Evolutionary conservation across 805 yeast genomes (phyloP).

Genomic region (Wickerhamomyces xylosicus): DNA sequence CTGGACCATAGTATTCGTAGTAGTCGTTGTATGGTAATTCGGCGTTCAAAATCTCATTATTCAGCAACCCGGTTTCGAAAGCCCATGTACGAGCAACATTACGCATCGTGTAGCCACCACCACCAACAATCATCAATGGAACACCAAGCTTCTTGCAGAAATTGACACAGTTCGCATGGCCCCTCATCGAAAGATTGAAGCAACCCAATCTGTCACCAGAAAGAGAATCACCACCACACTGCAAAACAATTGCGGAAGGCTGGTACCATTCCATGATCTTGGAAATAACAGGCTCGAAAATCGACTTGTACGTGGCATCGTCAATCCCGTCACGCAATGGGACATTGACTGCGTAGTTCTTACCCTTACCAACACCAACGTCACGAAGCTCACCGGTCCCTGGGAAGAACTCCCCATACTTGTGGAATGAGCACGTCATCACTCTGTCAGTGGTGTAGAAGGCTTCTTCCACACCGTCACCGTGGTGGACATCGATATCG

Average conservation of each 20-base stretch:
- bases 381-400: conserved; percentile 87
- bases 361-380: conserved; percentile 76
- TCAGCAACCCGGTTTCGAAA: conserved; percentile 80
- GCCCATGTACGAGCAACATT: conserved; percentile 96
- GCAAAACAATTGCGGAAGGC: conserved; percentile 94
- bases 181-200: conserved; percentile 85
- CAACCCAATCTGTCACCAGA: conserved; percentile 95
- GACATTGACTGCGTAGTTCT: conserved; percentile 74
- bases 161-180: conserved; percentile 93
- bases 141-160: conserved; percentile 78
- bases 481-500: conserved; percentile 89
- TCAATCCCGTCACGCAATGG: conserved; percentile 92
- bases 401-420: conserved; percentile 88
- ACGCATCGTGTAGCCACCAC: conserved; percentile 97
- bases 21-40: conserved; percentile 73
- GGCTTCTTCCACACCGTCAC: conserved; percentile 94
- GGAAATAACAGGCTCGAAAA: conserved; percentile 81
- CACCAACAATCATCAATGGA: conserved; percentile 91
- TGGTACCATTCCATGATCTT: conserved; percentile 77
- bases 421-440: conserved; percentile 85
- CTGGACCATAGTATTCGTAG: conserved; percentile 96
- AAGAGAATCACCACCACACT: conserved; percentile 96
- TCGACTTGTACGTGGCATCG: conserved; percentile 66
- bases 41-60: conserved; percentile 67
- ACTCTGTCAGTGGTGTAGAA: conserved; percentile 87